Evolutionary conservation across 306 rosid species (phyloP).

Genomic region (Castanea mollissima): DNA sequence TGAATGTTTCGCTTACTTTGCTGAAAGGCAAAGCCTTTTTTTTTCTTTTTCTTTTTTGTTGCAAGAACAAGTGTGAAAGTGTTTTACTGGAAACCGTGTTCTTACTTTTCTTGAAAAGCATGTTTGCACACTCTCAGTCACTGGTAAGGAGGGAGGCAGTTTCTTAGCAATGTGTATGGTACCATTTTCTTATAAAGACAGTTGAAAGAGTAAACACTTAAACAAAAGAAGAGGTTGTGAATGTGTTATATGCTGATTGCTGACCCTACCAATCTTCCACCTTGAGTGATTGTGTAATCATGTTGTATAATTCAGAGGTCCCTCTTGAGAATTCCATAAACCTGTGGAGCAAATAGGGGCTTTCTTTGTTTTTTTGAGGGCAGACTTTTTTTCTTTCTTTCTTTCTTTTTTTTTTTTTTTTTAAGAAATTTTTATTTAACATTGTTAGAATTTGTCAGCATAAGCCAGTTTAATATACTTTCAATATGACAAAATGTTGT

Average conservation of each 20-base stretch:
- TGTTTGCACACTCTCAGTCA: not conserved
- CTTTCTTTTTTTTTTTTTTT: not conserved
- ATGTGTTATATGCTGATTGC: not conserved
- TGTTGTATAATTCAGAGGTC: not conserved
- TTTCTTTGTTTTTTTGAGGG: no score
- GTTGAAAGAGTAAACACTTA: not conserved
- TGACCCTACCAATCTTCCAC: not conserved
- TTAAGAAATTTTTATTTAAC: no score
- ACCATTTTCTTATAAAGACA: not conserved
- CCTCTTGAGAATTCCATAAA: not conserved
- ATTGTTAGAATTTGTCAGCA: not conserved
- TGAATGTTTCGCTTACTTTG: not conserved
- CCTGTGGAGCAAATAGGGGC: not conserved
- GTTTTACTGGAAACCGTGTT: not conserved
- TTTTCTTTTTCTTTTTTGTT: no score
- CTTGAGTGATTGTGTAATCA: not conserved
- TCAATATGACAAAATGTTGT: not conserved
- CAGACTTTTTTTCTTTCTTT: not conserved
- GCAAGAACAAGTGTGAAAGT: not conserved
- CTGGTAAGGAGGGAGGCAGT: not conserved
- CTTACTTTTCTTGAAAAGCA: not conserved
- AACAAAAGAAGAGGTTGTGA: not conserved
- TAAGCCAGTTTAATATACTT: no score
- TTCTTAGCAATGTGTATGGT: not conserved
- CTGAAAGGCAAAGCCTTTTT: not conserved